Evolutionary conservation across 257 asterid species (phyloP), one percentile per base, ranked within the genome.

Genomic region (Rubia yunnanensis): DNA sequence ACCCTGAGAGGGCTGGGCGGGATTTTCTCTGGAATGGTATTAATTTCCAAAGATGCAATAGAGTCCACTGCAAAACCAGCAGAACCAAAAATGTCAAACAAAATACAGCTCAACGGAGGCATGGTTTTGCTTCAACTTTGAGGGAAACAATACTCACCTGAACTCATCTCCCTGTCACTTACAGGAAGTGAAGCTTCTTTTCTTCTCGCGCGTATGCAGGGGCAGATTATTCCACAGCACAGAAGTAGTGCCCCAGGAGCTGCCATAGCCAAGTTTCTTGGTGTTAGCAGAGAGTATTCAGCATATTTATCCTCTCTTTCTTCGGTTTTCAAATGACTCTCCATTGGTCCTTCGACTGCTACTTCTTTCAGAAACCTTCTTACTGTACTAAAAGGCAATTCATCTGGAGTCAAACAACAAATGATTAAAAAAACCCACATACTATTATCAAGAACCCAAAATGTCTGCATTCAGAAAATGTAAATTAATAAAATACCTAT

Each of bases 151-250:
- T 28, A 85, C 95, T 88, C 77, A 94, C 99, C 78, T 68, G 96
- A 90, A 77, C 65, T 71, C 46, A 81, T 88, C 69, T 92, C 96
- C 80, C 81, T 82, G 26, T 83, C 79, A 77, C 85, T 80, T 77
- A 82, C 86, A 9, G 82, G 81, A 72, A 79, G 86, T 48, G 64
- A 80, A 31, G 77, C 61, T 64, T 82, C 88, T 67, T 74, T 85
- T 76, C 82, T 87, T 78, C 81, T 88, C 52, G 99, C 76, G 38
- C 84, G 95, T 76, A 79, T 88, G 80, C 99, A 94, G 10, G 99
- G 95, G 73, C 99, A 94, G 48, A 90, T 13, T 44, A 90, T 56
- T 30, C 79, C 79, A 60, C 99, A 90, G 60, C 95, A 86, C 6
- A 88, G 70, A 31, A 90, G 73, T 53, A 90, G 75, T 83, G 87